Base-by-base conservation (phyloP, 1,139 yeast genomes). In the Pneumocystis murina region DNA sequence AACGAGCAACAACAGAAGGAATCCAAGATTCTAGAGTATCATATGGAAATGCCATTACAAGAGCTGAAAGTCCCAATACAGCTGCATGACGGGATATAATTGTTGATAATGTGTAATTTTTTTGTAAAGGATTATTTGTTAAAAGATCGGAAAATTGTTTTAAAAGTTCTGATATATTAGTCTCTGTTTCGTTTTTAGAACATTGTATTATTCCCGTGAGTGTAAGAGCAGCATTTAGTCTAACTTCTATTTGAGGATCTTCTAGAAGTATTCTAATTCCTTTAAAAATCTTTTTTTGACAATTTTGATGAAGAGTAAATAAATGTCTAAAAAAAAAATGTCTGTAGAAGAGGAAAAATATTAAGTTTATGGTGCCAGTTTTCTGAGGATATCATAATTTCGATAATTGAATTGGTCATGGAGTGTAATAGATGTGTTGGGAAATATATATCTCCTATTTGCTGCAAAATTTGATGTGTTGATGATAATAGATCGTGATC, bases 21-120 rank as follows among this genome's bases (percentile, higher is more conserved):
- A 92, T 80, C 97, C 97, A 94, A 61, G 70, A 67, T 2, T 98
- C 98, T 0, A 98, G 98, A 1, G 96, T 86, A 8, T 81, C 79
- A 72, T 89, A 92, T 1, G 97, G 92, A 75, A 87, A 92, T 0
- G 98, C 97, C 65, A 87, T 85, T 1, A 92, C 84, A 59, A 92
- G 77, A 0, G 97, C 87, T 3, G 97, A 96, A 14, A 92, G 77
- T 0, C 97, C 97, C 36, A 94, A 76, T 0, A 92, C 86, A 1
- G 96, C 91, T 1, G 94, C 96, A 71, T 92, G 98, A 7, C 91
- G 76, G 14, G 76, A 74, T 14, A 81, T 76, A 2, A 75, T 70
- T 66, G 83, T 67, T 28, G 64, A 58, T 36, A 61, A 10, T 17
- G 65, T 24, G 33, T 48, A 35, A 28, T 33, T 57, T 6, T 65